These are phyloP conservation scores for Leccinum longicurvipes DNA, from an alignment of 768 basidiomycete genomes.

Conservation along the genomic window DNA sequence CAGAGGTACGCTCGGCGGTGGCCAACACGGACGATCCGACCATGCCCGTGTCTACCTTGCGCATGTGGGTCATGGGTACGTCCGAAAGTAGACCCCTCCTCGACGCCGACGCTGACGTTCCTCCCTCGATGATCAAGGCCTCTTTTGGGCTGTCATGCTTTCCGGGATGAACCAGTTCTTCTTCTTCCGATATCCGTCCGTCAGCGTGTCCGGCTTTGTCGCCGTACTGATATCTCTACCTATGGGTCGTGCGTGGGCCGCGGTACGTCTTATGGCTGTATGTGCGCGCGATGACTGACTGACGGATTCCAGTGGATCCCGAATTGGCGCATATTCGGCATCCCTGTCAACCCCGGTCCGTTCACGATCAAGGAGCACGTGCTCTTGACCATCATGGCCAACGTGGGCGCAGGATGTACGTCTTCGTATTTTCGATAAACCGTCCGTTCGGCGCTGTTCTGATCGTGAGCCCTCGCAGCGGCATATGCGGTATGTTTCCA, in stretches of 20 bases:
- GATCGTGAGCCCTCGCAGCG: conserved; percentile 14
- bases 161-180: conserved; percentile 80
- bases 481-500: conserved; percentile 43
- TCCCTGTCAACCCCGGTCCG: conserved; percentile 69
- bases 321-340: conserved; percentile 48
- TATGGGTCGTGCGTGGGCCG: conserved; percentile 61
- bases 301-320: conserved; percentile 43
- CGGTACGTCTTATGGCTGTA: conserved; percentile 16
- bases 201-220: conserved; percentile 44
- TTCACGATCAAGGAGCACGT: conserved; percentile 76
- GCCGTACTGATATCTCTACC: conserved; percentile 71
- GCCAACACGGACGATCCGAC: conserved; percentile 67
- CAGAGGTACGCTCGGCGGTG: conserved; percentile 76
- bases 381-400: conserved; percentile 66
- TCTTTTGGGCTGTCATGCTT: conserved; percentile 57
- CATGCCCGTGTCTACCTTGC: conserved; percentile 59
- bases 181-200: conserved; percentile 62
- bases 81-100: not conserved
- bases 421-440: conserved; percentile 4
- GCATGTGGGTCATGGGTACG: conserved; percentile 56
- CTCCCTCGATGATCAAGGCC: conserved; percentile 11
- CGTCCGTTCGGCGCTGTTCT: not conserved
- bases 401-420: conserved; percentile 34
- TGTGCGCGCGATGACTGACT: not conserved
- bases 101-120: not conserved